Evolutionary conservation across 768 basidiomycete species (phyloP), one percentile per base, ranked within the genome.

Genomic region (Tulasnella sp.): DNA sequence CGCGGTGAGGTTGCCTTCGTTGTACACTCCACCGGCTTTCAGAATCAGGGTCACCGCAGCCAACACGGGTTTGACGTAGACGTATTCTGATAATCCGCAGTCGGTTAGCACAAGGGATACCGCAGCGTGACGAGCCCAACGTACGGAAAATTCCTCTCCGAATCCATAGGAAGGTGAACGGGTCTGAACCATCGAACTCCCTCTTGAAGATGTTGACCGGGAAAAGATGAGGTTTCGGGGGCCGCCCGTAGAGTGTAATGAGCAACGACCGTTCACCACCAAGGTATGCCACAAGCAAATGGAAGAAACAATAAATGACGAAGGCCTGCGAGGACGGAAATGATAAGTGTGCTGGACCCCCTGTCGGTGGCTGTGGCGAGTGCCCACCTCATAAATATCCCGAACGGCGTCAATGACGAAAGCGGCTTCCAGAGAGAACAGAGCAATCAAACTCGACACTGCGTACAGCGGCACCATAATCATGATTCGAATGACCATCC

Each of bases 401-500:
- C 98, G 90, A 80, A 99, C 88, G 21, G 90, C 95, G 84, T 99
- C 98, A 80, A 99, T 97, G 81, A 98, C 92, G 87, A 98, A 98
- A 0, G 98, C 98, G 2, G 94, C 95, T 84, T 97, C 93, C 77
- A 98, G 87, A 0, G 96, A 98, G 86, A 96, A 95, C 56, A 99
- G 88, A 0, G 97, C 95, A 81, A 98, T 95, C 82, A 98, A 87
- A 4, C 95, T 96, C 0, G 98, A 89, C 39, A 99, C 87, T 0
- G 91, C 95, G 84, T 99, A 99, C 39, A 99, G 87, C 0, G 97
- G 68, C 9, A 94, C 94, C 96, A 98, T 98, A 82, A 98, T 81
- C 94, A 99, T 96, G 84, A 99, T 98, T 72, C 98, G 90, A 68
- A 98, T 89, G 74, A 97, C 96, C 90, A 94, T 93, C 81, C 97